Evolutionary conservation across 2,329 filamentous ascomycete genomes (phyloP).

Genomic region (Myriangium duriaei): DNA sequence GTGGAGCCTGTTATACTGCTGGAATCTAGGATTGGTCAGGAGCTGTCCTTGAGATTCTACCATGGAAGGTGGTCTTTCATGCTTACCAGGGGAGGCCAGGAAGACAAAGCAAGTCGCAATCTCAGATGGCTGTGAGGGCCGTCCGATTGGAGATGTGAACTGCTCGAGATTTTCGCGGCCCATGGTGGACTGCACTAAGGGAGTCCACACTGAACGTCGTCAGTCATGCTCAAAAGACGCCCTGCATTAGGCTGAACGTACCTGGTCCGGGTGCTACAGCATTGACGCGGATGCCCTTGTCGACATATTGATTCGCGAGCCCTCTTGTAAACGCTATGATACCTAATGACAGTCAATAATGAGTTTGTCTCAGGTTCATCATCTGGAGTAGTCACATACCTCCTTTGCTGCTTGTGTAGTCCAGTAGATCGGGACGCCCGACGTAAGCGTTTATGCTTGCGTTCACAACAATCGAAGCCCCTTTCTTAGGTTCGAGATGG

Average conservation of each 20-base stretch:
- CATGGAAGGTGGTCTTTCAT: too few relatives aligned
- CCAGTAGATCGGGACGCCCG: constrained; percentile 65
- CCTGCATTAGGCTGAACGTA: too few relatives aligned
- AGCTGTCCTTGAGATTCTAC: too few relatives aligned
- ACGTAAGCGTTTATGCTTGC: constrained; percentile 75
- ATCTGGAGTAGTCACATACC: too few relatives aligned
- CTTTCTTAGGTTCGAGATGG: constrained; percentile 63
- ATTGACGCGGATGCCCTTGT: constrained; percentile 61
- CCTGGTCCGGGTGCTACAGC: constrained; percentile 49
- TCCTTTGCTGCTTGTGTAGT: constrained; percentile 71
- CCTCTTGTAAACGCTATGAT: constrained; percentile 69
- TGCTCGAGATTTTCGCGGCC: constrained; percentile 55
- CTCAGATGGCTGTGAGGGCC: constrained; percentile 68
- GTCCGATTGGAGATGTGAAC: constrained; percentile 62
- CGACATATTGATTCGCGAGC: constrained; percentile 61
- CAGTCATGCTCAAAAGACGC: too few relatives aligned
- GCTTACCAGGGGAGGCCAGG: constrained; percentile 57
- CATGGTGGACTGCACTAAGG: constrained; percentile 64
- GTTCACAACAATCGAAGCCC: constrained; percentile 73
- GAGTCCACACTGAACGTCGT: constrained; percentile 69
- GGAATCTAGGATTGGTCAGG: too few relatives aligned
- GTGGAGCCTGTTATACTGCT: constrained; percentile 63
- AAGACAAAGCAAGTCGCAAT: constrained; percentile 75
- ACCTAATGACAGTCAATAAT: too few relatives aligned
- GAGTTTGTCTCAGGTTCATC: too few relatives aligned